Evolutionary conservation across 2,329 filamentous ascomycete genomes (phyloP), one percentile per base, ranked within the genome.

Genomic region (Cordyceps fumosorosea): DNA sequence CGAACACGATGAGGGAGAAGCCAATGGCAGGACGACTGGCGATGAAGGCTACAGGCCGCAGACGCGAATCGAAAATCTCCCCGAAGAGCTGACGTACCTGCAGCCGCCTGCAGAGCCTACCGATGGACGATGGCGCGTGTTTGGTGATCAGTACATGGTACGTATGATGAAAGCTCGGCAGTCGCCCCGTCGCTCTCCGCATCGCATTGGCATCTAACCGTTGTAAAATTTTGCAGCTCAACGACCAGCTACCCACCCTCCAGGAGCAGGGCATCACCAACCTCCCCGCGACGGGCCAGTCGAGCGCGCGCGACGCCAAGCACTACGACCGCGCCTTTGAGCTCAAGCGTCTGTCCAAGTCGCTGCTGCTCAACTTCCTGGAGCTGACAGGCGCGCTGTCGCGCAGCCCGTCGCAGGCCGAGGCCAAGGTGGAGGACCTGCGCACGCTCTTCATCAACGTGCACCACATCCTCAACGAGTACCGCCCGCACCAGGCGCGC

Each of bases 391-490:
- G 91, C 61, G 66, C 65, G 24, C 66, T 74, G 42, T 68, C 68
- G 14, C 64, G 65, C 20, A 68, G 66, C 26, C 72, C 75, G 0
- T 52, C 67, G 48, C 68, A 88, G 72, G 89, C 86, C 57, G 79
- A 83, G 29, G 81, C 85, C 48, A 96, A 96, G 72, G 81, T 93
- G 52, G 80, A 85, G 51, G 89, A 98, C 73, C 76, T 99, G 37
- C 83, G 89, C 69, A 92, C 88, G 18, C 78, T 98, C 32, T 88
- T 96, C 65, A 87, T 93, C 73, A 98, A 98, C 73, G 89, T 96
- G 70, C 92, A 97, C 75, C 91, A 96, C 70, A 82, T 96, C 60
- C 86, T 98, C 66, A 99, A 99, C 74, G 88, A 96, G 74, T 98
- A 96, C 76, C 84, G 93, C 37, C 93, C 93, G 11, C 93, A 97